These are phyloP conservation scores for Postia placenta DNA, from an alignment of 768 basidiomycete species.

Conservation along the genomic window DNA sequence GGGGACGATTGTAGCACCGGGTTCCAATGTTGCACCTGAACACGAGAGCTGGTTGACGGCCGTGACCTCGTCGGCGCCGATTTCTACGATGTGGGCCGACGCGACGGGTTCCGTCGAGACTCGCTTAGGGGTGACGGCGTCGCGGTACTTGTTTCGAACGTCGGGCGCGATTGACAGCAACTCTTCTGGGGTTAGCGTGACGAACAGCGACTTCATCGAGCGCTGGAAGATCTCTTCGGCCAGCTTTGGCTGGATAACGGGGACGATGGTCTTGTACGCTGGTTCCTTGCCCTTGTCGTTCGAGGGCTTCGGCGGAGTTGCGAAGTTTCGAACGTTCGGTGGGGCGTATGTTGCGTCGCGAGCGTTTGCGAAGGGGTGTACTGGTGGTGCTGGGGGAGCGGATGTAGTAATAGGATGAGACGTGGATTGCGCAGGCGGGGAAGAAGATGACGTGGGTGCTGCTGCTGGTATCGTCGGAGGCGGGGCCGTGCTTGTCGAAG, in stretches of 20 bases:
- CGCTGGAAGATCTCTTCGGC: slow-evolving; percentile 5
- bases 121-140: neutral
- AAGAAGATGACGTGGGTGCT: slow-evolving; percentile 4
- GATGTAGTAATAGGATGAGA: neutral
- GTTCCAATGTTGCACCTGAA: neutral
- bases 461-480: neutral
- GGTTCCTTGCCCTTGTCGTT: slow-evolving; percentile 1
- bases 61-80: neutral
- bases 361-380: slow-evolving; percentile 7
- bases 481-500: neutral
- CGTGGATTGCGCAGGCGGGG: neutral
- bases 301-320: slow-evolving; percentile 4
- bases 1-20: slow-evolving; percentile 9
- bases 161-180: neutral
- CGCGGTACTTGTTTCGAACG: neutral
- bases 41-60: neutral
- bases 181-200: neutral
- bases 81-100: neutral
- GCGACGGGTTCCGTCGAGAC: neutral
- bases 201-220: neutral
- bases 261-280: slow-evolving; percentile 3
- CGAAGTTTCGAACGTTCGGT: slow-evolving; percentile 10
- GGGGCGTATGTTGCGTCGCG: slow-evolving; percentile 5
- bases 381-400: slow-evolving; percentile 5
- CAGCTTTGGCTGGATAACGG: slow-evolving; percentile 3